Conservation (phyloP, 106 monocot genomes). For the Dioscorea zingiberensis region DNA sequence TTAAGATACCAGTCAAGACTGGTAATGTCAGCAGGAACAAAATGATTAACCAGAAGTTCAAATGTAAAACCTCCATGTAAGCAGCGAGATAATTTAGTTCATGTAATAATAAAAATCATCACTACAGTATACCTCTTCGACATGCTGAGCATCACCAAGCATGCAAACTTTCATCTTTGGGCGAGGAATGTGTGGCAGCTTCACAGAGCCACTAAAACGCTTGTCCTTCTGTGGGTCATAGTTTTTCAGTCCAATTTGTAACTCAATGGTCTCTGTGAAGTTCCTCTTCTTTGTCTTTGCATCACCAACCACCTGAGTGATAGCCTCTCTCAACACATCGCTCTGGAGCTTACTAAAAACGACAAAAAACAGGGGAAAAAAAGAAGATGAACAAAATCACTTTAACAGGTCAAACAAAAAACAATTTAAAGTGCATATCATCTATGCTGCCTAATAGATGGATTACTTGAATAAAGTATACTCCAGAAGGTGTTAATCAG, state of each 20-base stretch:
- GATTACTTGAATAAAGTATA: too few relatives aligned
- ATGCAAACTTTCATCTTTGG: conserved; percentile 51
- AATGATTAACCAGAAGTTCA: too few relatives aligned
- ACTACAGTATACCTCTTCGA: conserved; percentile 20
- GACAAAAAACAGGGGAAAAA: neutral
- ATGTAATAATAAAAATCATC: too few relatives aligned
- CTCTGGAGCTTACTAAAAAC: conserved; percentile 29
- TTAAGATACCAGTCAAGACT: too few relatives aligned
- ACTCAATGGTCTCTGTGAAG: conserved; percentile 34
- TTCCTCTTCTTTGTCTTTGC: conserved; percentile 18
- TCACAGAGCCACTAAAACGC: conserved; percentile 34
- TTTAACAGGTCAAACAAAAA: too few relatives aligned
- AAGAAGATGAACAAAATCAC: neutral
- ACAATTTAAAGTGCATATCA: too few relatives aligned
- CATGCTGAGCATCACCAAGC: conserved; percentile 54
- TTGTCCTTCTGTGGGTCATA: conserved; percentile 41
- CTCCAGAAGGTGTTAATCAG: too few relatives aligned
- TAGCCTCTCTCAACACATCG: conserved; percentile 27
- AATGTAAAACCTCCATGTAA: too few relatives aligned
- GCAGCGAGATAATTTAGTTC: too few relatives aligned
- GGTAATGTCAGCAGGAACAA: too few relatives aligned
- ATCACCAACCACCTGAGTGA: conserved; percentile 11
- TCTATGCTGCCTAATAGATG: too few relatives aligned
- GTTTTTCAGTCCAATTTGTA: conserved; percentile 42
- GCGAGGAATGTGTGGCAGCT: conserved; percentile 30